Base-by-base conservation (phyloP, 192 early-diverging fungal genomes). In the Rhizophagus clarus region DNA sequence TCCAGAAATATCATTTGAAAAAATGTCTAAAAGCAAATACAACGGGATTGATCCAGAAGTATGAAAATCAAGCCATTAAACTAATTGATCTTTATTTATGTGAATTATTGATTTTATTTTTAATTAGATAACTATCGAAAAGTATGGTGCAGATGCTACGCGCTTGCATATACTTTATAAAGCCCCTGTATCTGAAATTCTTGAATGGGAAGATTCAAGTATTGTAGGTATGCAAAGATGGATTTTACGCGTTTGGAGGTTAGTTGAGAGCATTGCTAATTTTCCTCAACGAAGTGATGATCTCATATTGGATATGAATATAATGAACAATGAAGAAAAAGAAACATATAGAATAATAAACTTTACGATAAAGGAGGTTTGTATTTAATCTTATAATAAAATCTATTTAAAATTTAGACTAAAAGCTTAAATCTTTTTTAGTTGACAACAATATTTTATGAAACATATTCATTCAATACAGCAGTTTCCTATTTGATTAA, bases 11-110 rank as follows among this genome's bases (percentile, higher is more conserved):
- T 87, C 91, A 34, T 95, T 88, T 80, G 97, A 99, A 81, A 99
- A 99, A 80, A 99, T 99, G 97, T 95, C 94, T 78, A 99, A 97
- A 83, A 96, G 95, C 61, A 99, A 99, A 86, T 92, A 92, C 82
- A 99, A 99, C 76, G 97, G 97, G 51, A 91, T 97, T 6, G 93
- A 97, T 79, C 97, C 97, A 3, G 83, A 85, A 60, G 90, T 90
- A 79, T 82, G 82, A 80, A 85, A 17, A 61, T 15, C 22, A 76
- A 49, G 7, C 83, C 12, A 31, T 9, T 20, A 37, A 8, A 68
- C 9, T 26, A 62, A 62, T 79, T 34, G 31, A 12, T 47, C 6
- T 28, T 20, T 34, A 34, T 22, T 49, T 51, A 29, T 51, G 47
- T 49, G n/a, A 68, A 72, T 22, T 1, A 3, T 56, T 34, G 14